Evolutionary conservation across 441 rosid species (phyloP).

Genomic region (Bruguiera hainesii): DNA sequence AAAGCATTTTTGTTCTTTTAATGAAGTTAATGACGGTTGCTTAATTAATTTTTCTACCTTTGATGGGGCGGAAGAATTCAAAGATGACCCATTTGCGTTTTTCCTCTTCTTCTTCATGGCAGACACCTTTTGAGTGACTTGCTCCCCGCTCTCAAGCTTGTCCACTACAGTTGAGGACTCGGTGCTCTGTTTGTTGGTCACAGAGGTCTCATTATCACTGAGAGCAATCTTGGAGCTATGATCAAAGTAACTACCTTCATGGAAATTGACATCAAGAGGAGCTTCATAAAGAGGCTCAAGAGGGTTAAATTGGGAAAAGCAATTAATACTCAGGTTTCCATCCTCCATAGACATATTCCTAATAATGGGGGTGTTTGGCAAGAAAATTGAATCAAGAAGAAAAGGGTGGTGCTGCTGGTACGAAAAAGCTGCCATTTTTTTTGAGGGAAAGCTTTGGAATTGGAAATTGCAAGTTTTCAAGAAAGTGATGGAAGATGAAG

Average conservation of each 20-base stretch:
- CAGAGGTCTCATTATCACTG: slow-evolving; percentile 35
- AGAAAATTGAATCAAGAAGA: slow-evolving; percentile 34
- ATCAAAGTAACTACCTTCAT: slow-evolving; percentile 19
- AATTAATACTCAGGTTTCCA: slow-evolving; percentile 15
- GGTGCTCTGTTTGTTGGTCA: slow-evolving; percentile 38
- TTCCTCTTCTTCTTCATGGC: slow-evolving; percentile 31
- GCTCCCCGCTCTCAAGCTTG: slow-evolving; percentile 43
- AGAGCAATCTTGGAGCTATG: slow-evolving; percentile 24
- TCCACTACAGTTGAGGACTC: slow-evolving; percentile 41
- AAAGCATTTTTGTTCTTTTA: not conserved
- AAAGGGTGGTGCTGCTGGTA: slow-evolving; percentile 30
- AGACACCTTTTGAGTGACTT: slow-evolving; percentile 33
- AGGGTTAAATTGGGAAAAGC: slow-evolving; percentile 30
- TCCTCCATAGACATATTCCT: slow-evolving; percentile 34
- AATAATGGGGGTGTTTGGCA: slow-evolving; percentile 19
- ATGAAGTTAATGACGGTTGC: not conserved
- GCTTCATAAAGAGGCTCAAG: slow-evolving; percentile 8
- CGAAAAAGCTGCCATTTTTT: slow-evolving; percentile 43
- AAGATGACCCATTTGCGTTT: slow-evolving; percentile 22
- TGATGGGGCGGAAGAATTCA: slow-evolving; percentile 26
- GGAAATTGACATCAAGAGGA: slow-evolving; percentile 14
- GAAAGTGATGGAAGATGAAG: slow-evolving; percentile 30
- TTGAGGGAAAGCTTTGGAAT: slow-evolving; percentile 13
- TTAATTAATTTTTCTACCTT: slow-evolving; percentile 26
- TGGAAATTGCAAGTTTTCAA: slow-evolving; percentile 20